phyloP scores from a whole-genome alignment of 1,139 yeast genomes.

The Pichia sp. region DNA sequence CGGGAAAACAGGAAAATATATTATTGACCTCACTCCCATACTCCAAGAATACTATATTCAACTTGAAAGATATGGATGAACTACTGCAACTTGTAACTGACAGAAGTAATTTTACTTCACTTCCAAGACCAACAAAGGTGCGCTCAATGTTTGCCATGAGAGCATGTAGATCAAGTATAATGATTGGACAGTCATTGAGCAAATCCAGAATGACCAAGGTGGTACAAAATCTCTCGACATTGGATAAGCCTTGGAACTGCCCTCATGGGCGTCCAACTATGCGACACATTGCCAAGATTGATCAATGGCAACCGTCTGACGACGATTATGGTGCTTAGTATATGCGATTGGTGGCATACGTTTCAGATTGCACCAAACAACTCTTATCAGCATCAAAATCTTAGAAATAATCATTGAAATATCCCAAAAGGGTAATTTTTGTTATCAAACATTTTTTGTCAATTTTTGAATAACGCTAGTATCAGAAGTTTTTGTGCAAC shows the following conservation, averaged over 20 bases:
- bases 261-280: slow-evolving; percentile 98
- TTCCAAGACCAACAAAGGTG: slow-evolving; percentile 67
- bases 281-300: slow-evolving; percentile 71
- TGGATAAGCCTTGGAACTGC: slow-evolving; percentile 97
- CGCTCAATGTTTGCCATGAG: slow-evolving; percentile 85
- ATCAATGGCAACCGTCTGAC: slow-evolving; percentile 38
- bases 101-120: slow-evolving; percentile 28
- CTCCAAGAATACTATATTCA: slow-evolving; percentile 64
- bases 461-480: too few relatives aligned
- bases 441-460: background rate
- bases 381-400: background rate
- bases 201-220: slow-evolving; percentile 55
- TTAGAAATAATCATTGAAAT: slow-evolving; percentile 14
- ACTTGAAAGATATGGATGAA: slow-evolving; percentile 64
- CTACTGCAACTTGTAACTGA: slow-evolving; percentile 53
- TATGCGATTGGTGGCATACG: background rate
- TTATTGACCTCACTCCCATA: slow-evolving; percentile 52
- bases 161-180: slow-evolving; percentile 88
- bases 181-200: slow-evolving; percentile 77
- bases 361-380: background rate
- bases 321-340: slow-evolving; percentile 29
- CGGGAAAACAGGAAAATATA: slow-evolving; percentile 32
- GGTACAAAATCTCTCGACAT: slow-evolving; percentile 55
- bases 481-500: too few relatives aligned
- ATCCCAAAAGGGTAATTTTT: slow-evolving; percentile 22